Percentiles rank a stretch among this genome's conserved stretches.
Evolutionary conservation across 306 rosid species (phyloP).

Genomic region (Clitoria ternatea): DNA sequence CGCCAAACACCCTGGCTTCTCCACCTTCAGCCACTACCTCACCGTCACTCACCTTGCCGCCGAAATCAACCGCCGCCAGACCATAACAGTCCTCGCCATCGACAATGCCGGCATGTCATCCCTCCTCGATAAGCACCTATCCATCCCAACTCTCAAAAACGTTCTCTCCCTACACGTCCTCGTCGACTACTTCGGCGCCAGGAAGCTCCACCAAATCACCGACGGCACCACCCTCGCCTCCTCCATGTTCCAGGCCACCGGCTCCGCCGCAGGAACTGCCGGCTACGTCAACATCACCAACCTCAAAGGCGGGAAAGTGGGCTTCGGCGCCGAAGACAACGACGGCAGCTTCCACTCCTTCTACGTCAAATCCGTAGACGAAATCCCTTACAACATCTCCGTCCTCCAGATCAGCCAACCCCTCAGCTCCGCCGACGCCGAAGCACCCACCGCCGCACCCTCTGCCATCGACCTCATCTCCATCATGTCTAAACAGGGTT

Average conservation of each 20-base stretch:
- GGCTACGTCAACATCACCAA: constrained; percentile 88
- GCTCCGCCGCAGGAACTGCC: constrained; percentile 67
- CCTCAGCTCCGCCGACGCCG: constrained; percentile 81
- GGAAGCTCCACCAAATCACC: constrained; percentile 80
- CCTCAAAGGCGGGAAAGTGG: constrained; percentile 74
- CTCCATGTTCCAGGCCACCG: constrained; percentile 77
- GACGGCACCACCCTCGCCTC: constrained; percentile 65
- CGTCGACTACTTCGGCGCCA: constrained; percentile 86
- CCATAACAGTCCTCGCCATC: constrained; percentile 85
- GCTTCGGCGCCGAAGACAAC: constrained; percentile 63
- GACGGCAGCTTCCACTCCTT: constrained; percentile 51
- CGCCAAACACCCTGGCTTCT: constrained; percentile 60
- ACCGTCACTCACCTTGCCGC: constrained; percentile 80
- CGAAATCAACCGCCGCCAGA: constrained; percentile 88
- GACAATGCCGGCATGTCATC: constrained; percentile 87
- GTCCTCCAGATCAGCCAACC: constrained; percentile 70
- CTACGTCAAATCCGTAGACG: constrained; percentile 65
- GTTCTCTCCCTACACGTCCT: constrained; percentile 86
- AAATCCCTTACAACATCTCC: constrained; percentile 68
- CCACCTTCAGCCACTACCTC: constrained; percentile 92
- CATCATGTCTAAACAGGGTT: constrained; percentile 73
- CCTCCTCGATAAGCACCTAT: constrained; percentile 55
- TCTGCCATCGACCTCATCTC: constrained; percentile 53
- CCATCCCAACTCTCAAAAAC: constrained; percentile 59
- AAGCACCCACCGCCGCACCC: constrained; percentile 79